Conservation (phyloP, 768 basidiomycete genomes). For the Rhodosporidiobolus odoratus region DNA sequence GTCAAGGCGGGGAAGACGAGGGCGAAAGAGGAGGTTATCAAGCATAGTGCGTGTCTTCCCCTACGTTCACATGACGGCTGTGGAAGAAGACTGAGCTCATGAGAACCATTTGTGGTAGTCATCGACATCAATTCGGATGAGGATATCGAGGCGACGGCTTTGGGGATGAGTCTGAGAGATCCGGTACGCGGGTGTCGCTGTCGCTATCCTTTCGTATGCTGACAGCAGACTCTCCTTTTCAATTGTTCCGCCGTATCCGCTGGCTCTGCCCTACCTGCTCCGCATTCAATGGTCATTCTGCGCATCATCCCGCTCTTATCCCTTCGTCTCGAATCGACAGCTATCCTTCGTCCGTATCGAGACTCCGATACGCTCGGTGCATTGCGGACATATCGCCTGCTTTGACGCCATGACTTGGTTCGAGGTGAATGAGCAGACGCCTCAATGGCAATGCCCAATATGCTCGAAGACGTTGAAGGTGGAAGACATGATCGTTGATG, state of each 20-base stretch:
- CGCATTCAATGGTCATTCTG: background rate
- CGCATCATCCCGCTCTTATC: background rate
- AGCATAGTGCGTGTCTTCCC: conserved; percentile 54
- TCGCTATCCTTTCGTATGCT: no score
- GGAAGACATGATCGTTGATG: conserved; percentile 84
- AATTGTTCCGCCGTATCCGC: background rate
- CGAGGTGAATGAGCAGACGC: conserved; percentile 90
- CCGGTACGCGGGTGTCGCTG: no score
- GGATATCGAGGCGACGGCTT: conserved; percentile 82
- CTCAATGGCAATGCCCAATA: conserved; percentile 90
- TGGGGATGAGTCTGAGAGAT: conserved; percentile 87
- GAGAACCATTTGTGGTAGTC: background rate
- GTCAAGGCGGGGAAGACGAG: conserved; percentile 64
- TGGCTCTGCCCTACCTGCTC: background rate
- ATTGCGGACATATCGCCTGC: conserved; percentile 85
- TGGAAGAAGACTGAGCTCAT: background rate
- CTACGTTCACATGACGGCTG: background rate
- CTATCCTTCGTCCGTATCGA: conserved; percentile 79
- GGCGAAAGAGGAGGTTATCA: conserved; percentile 60
- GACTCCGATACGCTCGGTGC: conserved; percentile 77
- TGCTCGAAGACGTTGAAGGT: conserved; percentile 73
- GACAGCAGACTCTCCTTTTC: conserved; percentile 31
- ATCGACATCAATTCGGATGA: conserved; percentile 55
- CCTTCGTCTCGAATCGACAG: conserved; percentile 46
- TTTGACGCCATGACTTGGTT: conserved; percentile 95